phyloP scores from a whole-genome alignment of 129 eudicot genomes.

The Deinandra increscens region DNA sequence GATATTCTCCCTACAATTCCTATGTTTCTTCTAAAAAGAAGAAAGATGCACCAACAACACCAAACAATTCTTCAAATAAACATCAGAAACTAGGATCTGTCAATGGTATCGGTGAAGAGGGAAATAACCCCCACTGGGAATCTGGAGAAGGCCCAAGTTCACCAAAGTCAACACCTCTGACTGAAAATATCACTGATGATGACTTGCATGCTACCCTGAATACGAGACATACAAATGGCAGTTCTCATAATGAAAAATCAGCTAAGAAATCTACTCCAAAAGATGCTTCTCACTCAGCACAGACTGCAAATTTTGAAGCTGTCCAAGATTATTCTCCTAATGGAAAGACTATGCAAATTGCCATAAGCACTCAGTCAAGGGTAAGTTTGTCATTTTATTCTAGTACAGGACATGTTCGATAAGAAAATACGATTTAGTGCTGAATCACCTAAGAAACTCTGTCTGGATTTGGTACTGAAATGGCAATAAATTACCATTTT shows the following conservation, averaged over 20 bases:
- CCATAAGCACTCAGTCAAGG: constrained; percentile 33
- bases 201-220: constrained; percentile 28
- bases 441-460: background rate
- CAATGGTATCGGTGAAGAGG: constrained; percentile 28
- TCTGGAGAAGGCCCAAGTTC: constrained; percentile 34
- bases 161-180: constrained; percentile 50
- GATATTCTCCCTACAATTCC: constrained; percentile 45
- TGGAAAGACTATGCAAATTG: constrained; percentile 32
- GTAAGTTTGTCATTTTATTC: constrained; percentile 29
- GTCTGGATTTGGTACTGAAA: background rate
- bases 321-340: constrained; percentile 29
- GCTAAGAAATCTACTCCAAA: constrained; percentile 24
- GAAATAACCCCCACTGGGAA: background rate
- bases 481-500: background rate
- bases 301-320: constrained; percentile 22
- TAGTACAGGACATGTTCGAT: background rate
- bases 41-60: constrained; percentile 24
- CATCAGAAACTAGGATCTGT: constrained; percentile 19
- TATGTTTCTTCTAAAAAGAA: constrained; percentile 37
- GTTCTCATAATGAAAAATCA: constrained; percentile 22
- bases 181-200: constrained; percentile 39
- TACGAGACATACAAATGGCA: constrained; percentile 30
- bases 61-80: constrained; percentile 25
- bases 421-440: background rate
- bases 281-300: constrained; percentile 18